Base-by-base conservation (phyloP, 2,329 filamentous ascomycete genomes). In the Monosporascus cannonballus region DNA sequence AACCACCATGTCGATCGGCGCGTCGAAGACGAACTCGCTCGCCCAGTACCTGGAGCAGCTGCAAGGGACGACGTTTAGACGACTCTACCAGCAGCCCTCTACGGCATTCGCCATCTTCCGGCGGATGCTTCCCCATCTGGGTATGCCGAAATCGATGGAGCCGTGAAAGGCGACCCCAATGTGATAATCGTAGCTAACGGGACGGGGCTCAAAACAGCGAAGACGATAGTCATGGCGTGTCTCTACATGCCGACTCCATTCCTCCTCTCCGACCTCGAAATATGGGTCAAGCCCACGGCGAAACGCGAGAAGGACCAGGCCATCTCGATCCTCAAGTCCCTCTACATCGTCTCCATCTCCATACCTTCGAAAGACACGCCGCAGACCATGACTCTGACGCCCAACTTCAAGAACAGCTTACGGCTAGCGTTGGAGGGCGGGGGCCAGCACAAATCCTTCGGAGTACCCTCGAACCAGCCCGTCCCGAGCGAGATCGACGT, bases 71-170 rank as follows among this genome's bases (percentile, higher is more conserved):
- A 95, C 90, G 37, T 96, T 97, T 71, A 84, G 85, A 68, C 88
- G 90, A 71, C 81, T 99, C 46, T 99, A 99, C 78, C 88, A 92
- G 74, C 92, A 96, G 76, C 94, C 94, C 30, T 96, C 93, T 42
- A 96, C 94, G 1, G 89, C 92, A 38, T 84, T 99, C 60, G 94
- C 94, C 60, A 92, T 99, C 65, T 97, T 97, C 70, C 85, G 94
- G 61, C 92, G 94, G 74, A 96, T 99, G 91, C 81, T 99, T 54
- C 90, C 94, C 53, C 89, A 95, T 66, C 75, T 97, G 56, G 90
- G 89, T 92, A 77, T 30, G 27, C 27, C 27, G 27, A 30, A 30
- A 30, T 11, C 27, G 11, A 30, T 11, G 27, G 27, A 30, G 27
- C 27, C 27, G 9, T 30, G 4, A 11, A 11, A 9, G 9, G 11